Conservation (phyloP, 106 monocot genomes). For the Chionographis japonica region DNA sequence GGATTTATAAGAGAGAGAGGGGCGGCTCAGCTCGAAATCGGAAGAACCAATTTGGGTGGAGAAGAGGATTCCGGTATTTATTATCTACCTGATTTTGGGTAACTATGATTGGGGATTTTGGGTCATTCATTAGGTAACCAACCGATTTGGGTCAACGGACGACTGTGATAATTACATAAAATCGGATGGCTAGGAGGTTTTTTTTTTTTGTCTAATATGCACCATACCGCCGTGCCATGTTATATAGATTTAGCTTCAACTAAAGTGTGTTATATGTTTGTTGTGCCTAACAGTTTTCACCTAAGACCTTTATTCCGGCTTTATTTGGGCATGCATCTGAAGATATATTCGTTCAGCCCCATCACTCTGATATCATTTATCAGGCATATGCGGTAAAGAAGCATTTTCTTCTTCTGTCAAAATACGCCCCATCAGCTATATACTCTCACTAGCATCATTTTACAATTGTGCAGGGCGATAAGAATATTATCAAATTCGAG, state of each 20-base stretch:
- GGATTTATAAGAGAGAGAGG: too few species aligned
- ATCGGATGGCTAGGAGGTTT: too few species aligned
- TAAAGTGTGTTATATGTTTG: neutral
- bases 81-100: too few species aligned
- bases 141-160: too few species aligned
- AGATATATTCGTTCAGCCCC: constrained; percentile 84
- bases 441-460: neutral
- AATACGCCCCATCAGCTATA: neutral
- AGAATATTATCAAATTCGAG: constrained; percentile 94
- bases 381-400: constrained; percentile 73
- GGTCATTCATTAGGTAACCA: too few species aligned
- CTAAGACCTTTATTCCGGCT: constrained; percentile 94
- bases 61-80: too few species aligned
- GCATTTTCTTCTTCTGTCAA: neutral
- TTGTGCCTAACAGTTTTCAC: constrained; percentile 54
- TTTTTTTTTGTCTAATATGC: neutral
- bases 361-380: constrained; percentile 84
- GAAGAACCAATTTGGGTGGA: too few species aligned
- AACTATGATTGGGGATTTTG: too few species aligned
- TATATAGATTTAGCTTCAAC: neutral
- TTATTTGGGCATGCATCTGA: constrained; percentile 94
- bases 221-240: neutral
- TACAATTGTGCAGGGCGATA: constrained; percentile 70
- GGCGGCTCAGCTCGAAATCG: too few species aligned
- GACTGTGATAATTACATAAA: too few species aligned